Conservation (phyloP, 441 rosid species). For the Arabidopsis hybrid region DNA sequence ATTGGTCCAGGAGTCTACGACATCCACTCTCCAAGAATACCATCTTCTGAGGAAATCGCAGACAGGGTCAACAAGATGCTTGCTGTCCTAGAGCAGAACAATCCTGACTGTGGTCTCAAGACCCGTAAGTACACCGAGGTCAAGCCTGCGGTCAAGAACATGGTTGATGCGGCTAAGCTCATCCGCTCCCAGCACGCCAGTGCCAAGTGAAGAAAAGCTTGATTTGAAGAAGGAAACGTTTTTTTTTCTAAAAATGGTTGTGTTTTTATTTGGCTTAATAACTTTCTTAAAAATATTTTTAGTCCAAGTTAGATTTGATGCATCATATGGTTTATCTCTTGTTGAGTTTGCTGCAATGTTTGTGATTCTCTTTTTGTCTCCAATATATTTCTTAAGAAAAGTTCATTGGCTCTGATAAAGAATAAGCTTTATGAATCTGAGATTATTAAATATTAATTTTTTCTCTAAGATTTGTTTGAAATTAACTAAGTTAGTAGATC, state of each 20-base stretch:
- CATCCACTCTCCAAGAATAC: slow-evolving; percentile 98
- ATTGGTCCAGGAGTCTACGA: slow-evolving; percentile 99
- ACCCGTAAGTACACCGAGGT: slow-evolving; percentile 95
- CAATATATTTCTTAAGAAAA: slow-evolving; percentile 12
- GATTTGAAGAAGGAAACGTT: slow-evolving; percentile 20
- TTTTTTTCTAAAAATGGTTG: slow-evolving; percentile 23
- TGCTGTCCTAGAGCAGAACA: slow-evolving; percentile 95
- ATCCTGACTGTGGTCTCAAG: slow-evolving; percentile 99
- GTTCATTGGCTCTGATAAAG: too few relatives aligned
- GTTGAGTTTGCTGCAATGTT: slow-evolving; percentile 24
- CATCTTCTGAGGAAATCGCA: slow-evolving; percentile 89
- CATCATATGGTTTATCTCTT: slow-evolving; percentile 34
- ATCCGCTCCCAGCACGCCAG: slow-evolving; percentile 93
- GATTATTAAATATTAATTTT: not conserved
- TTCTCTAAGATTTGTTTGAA: not conserved
- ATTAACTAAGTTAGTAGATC: not conserved
- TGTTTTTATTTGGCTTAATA: slow-evolving; percentile 37
- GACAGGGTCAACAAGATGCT: slow-evolving; percentile 99
- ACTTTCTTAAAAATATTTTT: slow-evolving; percentile 7
- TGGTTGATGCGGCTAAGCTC: slow-evolving; percentile 94
- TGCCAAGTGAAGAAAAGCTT: slow-evolving; percentile 68
- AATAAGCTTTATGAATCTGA: not conserved
- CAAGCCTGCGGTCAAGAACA: slow-evolving; percentile 86
- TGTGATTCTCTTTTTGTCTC: slow-evolving; percentile 14
- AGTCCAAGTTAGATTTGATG: slow-evolving; percentile 41